Evolutionary conservation across 225 moss, liverwort and hornwort genomes (phyloP), one percentile per base, ranked within the genome.

Genomic region (Anthoceros angustus): DNA sequence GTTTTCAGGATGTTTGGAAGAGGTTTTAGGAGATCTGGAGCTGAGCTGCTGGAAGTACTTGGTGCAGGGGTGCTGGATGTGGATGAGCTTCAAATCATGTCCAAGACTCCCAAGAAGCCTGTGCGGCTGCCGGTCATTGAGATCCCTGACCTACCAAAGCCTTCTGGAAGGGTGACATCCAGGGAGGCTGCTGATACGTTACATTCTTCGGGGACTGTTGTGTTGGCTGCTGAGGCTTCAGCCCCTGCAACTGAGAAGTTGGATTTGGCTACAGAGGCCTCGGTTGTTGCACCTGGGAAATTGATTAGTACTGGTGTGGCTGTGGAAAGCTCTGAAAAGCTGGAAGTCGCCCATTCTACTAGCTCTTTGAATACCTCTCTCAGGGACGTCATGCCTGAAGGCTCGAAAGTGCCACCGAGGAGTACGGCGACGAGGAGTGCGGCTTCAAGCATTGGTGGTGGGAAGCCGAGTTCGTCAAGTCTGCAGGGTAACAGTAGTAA

Each of bases 1-100:
- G 32, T 32, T 32, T 32, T 32, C 32, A 32, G 32, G 32, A 4
- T 32, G 32, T 32, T 32, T 32, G 32, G 32, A 4, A 32, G 2
- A 4, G 1, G 32, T 32, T 4, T 32, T 32, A 32, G 32, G 32
- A 32, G 32, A 32, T 55, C 5, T 55, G 8, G 55, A 18, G 7
- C 55, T 7, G 8, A 55, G 55, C 8, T 55, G 55, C 6, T 32
- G 32, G 2, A 1, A 4, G 4, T 32, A 1, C 32, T 15, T 43
- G 38, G 67, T 70, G 40, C 75, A 84, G 84, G 84, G 68, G 84
- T 84, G 43, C 75, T 84, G 62, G 79, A 84, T 70, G 73, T 79
- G 42, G 82, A 84, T 21, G 84, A 84, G 45, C 82, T 84, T 55
- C 55, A 55, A 15, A 55, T 55, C 14, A 23, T 55, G 55, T 18